Conservation (phyloP, 495 filamentous ascomycete species). For the Talaromyces thailandensis region DNA sequence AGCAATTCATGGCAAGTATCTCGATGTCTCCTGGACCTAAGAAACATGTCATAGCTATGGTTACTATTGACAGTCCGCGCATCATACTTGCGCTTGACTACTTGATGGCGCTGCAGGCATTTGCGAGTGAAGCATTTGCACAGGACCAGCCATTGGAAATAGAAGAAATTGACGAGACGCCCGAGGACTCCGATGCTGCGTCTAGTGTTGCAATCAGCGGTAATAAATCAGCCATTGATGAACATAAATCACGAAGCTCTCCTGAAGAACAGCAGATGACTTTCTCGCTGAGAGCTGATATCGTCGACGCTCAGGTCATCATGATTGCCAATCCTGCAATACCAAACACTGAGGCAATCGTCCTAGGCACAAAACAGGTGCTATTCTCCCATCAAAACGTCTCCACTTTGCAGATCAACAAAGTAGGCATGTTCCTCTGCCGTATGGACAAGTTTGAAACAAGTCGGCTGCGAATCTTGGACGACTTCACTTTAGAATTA, state of each 20-base stretch:
- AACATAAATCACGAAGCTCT: slow-evolving; percentile 7
- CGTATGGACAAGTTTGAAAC: slow-evolving; percentile 96
- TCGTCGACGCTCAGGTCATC: slow-evolving; percentile 93
- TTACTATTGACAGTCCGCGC: slow-evolving; percentile 92
- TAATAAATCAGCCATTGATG: slow-evolving; percentile 17
- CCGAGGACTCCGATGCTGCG: slow-evolving; percentile 50
- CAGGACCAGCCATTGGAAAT: slow-evolving; percentile 49
- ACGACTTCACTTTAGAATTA: slow-evolving; percentile 87
- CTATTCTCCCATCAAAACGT: slow-evolving; percentile 91
- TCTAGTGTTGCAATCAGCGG: slow-evolving; percentile 35
- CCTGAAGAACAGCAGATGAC: slow-evolving; percentile 44
- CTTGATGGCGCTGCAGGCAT: slow-evolving; percentile 79
- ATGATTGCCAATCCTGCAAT: slow-evolving; percentile 90
- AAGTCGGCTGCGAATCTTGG: slow-evolving; percentile 77
- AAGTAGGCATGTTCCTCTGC: slow-evolving; percentile 96
- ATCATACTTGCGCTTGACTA: slow-evolving; percentile 95
- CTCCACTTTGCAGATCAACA: slow-evolving; percentile 79
- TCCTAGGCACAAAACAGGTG: slow-evolving; percentile 88
- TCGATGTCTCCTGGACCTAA: slow-evolving; percentile 84
- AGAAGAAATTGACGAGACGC: slow-evolving; percentile 45
- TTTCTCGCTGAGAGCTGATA: slow-evolving; percentile 83
- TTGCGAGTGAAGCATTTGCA: slow-evolving; percentile 59
- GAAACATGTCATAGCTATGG: slow-evolving; percentile 75
- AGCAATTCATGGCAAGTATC: slow-evolving; percentile 93
- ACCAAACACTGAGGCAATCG: slow-evolving; percentile 86